phyloP scores from a whole-genome alignment of 495 filamentous ascomycete genomes.

The Penicillium verhagenii region DNA sequence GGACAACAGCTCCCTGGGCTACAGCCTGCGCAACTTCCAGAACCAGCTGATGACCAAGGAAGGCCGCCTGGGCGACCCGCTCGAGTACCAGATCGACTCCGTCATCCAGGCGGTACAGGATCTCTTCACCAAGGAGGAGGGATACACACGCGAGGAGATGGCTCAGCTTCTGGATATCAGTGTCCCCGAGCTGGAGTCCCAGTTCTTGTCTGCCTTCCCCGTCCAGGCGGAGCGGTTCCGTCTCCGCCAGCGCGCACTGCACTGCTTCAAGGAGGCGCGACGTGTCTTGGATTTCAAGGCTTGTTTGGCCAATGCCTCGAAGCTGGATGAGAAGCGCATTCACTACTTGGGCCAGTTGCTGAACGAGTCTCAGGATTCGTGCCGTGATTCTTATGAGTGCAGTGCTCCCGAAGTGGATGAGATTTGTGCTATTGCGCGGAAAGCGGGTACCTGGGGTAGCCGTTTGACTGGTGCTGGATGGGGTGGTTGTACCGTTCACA shows the following conservation, averaged over 20 bases:
- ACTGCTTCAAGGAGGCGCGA: constrained; percentile 87
- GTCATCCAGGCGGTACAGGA: constrained; percentile 63
- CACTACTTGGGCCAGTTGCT: constrained; percentile 74
- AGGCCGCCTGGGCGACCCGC: constrained; percentile 51
- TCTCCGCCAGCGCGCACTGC: constrained; percentile 79
- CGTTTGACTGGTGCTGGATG: constrained; percentile 92
- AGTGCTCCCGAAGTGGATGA: constrained; percentile 86
- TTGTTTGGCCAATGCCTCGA: constrained; percentile 56
- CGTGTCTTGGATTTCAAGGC: constrained; percentile 80
- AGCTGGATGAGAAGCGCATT: constrained; percentile 61
- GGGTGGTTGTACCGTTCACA: constrained; percentile 94
- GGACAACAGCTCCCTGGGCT: constrained; percentile 80
- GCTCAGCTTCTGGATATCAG: constrained; percentile 67
- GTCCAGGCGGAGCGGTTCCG: constrained; percentile 86
- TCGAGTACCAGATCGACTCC: constrained; percentile 65
- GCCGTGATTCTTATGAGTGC: constrained; percentile 82
- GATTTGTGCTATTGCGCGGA: constrained; percentile 74
- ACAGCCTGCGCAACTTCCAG: constrained; percentile 84
- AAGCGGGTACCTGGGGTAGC: constrained; percentile 78
- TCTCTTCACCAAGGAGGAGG: constrained; percentile 67
- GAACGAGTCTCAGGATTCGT: constrained; percentile 86
- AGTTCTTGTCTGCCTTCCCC: constrained; percentile 80
- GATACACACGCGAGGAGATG: constrained; percentile 88
- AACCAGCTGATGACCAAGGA: constrained; percentile 70
- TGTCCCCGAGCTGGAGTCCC: constrained; percentile 65